Percentiles rank a stretch among this genome's conserved stretches.
These are phyloP conservation scores for Spinellus fusiger DNA, from an alignment of 192 early-diverging fungal genomes.

Conservation along the genomic window DNA sequence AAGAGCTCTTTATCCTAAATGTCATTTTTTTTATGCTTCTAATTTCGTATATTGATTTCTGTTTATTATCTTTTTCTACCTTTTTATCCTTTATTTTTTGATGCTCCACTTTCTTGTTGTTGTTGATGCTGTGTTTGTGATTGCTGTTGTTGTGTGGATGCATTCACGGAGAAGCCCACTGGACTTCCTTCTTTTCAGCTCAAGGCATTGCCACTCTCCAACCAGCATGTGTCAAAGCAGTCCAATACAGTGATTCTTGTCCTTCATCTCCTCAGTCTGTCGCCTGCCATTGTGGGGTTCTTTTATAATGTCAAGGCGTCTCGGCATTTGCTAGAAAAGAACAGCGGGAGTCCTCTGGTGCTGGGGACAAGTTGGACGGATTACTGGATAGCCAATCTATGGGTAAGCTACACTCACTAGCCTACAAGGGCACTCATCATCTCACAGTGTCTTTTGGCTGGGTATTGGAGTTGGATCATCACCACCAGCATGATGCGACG, in stretches of 20 bases:
- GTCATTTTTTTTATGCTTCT: too few species aligned
- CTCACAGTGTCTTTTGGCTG: conserved; percentile 47
- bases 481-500: conserved; percentile 50
- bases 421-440: not conserved
- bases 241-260: conserved; percentile 24
- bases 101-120: not conserved
- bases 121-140: not conserved
- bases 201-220: conserved; percentile 17
- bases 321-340: conserved; percentile 15
- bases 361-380: conserved; percentile 29
- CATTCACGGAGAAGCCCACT: too few species aligned
- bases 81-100: too few species aligned
- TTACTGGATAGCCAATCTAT: conserved; percentile 34
- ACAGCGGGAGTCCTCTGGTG: conserved; percentile 26
- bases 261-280: conserved; percentile 31
- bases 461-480: conserved; percentile 52
- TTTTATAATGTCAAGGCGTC: conserved; percentile 19
- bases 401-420: conserved; percentile 25
- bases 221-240: conserved; percentile 23
- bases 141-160: too few species aligned
- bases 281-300: conserved; percentile 29
- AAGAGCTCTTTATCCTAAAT: too few species aligned
- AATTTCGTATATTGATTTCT: too few species aligned
- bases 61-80: too few species aligned
- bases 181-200: conserved; percentile 16